Base-by-base conservation (phyloP, 192 early-diverging fungal species). In the Coemansia sp. region DNA sequence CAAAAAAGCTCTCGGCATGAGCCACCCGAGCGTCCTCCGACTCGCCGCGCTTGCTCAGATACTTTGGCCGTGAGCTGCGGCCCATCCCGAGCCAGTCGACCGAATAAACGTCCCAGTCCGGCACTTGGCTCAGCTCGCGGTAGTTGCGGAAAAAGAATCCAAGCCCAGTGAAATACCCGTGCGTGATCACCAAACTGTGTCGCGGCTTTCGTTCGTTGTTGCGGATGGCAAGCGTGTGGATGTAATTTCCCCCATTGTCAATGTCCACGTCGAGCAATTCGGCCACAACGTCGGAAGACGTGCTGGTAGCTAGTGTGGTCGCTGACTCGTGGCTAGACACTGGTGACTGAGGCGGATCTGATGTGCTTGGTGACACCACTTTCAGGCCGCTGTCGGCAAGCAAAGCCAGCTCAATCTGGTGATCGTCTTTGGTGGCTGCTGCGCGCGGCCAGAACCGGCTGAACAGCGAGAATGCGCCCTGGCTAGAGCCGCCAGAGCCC, bases 71-170 rank as follows among this genome's bases (percentile, higher is more conserved):
- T n/a, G 89, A 88, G 65, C 85, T 88, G 67, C 90, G 86, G 36
- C 90, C 95, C 92, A 93, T 95, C n/a, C 96, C 94, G 1, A 98
- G 82, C 96, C 96, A 98, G 85, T 98, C 95, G 49, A 84, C 72
- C 26, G 72, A 28, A 36, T 75, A 83, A 7, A 83, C 26, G 57
- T 74, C 61, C 72, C 81, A 78, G 20, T 66, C 67, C 21, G 59
- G 65, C 10, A 65, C 66, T 48, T 72, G 58, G 65, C 72, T 71
- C 46, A 83, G 72, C 59, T 67, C 69, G 11, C 46, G 46, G 64
- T 70, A 78, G 59, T 83, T 83, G 69, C 81, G 75, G 65, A 66
- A 83, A 64, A 65, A 83, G 57, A 73, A 78, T 7, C 81, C 81
- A 11, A 83, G 59, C 7, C 81, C 81, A 1, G 75, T 78, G 42